These are phyloP conservation scores for Beta vulgaris DNA, from an alignment of 148 eudicot species.

Conservation along the genomic window DNA sequence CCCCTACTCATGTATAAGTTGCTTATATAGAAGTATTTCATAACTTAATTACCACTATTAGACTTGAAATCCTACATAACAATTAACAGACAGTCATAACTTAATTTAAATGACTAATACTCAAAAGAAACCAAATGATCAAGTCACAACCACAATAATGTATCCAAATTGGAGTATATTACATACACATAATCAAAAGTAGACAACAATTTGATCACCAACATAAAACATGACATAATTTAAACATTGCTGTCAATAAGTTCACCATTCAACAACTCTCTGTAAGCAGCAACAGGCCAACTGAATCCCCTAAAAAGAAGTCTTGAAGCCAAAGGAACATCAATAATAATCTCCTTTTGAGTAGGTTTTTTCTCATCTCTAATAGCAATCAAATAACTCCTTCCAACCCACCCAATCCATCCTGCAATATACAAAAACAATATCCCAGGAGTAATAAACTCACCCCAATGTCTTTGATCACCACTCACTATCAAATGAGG, in stretches of 20 bases:
- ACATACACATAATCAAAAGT: background rate
- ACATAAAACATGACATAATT: background rate
- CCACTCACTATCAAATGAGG: conserved; percentile 97
- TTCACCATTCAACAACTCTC: conserved; percentile 82
- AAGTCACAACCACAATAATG: background rate
- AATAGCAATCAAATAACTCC: conserved; percentile 92
- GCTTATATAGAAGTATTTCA: no score
- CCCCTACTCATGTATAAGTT: no score
- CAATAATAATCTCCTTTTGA: conserved; percentile 89
- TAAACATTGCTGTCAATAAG: conserved; percentile 46
- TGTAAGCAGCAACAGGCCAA: conserved; percentile 97
- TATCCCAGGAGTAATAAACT: conserved; percentile 89
- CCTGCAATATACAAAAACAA: conserved; percentile 90
- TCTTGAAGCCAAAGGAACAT: conserved; percentile 75
- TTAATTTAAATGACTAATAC: no score
- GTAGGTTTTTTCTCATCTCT: conserved; percentile 93
- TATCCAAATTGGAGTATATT: background rate
- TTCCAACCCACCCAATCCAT: conserved; percentile 99
- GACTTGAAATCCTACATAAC: no score
- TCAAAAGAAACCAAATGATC: no score
- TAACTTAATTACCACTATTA: no score
- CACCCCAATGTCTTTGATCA: conserved; percentile 97
- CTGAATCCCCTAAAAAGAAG: conserved; percentile 77
- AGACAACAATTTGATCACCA: background rate
- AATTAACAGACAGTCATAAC: no score